Evolutionary conservation across 1,284 basidiomycete species (phyloP), one percentile per base, ranked within the genome.

Genomic region (Marasmius tenuissimus): DNA sequence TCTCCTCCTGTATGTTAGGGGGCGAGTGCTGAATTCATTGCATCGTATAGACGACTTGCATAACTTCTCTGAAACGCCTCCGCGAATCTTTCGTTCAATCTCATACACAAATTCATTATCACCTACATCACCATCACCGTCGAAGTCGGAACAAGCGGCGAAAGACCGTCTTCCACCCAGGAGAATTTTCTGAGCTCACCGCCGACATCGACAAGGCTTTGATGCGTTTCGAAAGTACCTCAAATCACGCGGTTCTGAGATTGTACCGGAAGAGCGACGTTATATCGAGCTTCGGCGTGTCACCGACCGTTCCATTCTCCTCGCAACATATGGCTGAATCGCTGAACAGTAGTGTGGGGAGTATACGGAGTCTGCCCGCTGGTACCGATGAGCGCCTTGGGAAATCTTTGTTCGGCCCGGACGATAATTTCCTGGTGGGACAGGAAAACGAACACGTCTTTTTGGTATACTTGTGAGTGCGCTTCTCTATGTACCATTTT

Each of bases 381-480:
- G 40, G n/a, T 12, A 42, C 12, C 40, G 40, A n/a, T n/a, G 12
- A 42, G 3, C 40, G n/a, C 11, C 3, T 42, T 2, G 11, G 12
- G 40, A n/a, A 12, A 12, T 42, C 50, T 14, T 14, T 9, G 16
- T 66, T 72, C 0, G 68, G 66, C 4, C 73, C 76, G 34, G 78
- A 81, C 2, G 78, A 77, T 39, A 65, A 69, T 1, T 50, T 81
- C 8, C 65, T 81, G n/a, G 67, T 69, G 16, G 66, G 68, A 12
- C 67, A 66, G 18, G 84, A 85, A 4, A 80, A 79, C 61, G 89
- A 92, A 66, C 84, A 85, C 64, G 83, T 97, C 3, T 96, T 97
- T 71, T 74, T 95, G 27, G 89, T 96, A 5, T 97, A 96, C 72
- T 96, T 94, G 94, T 95, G 66, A 71, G 93, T 82, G 12, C 16